Conservation (phyloP, 306 rosid species). For the Prinsepia uniflora region DNA sequence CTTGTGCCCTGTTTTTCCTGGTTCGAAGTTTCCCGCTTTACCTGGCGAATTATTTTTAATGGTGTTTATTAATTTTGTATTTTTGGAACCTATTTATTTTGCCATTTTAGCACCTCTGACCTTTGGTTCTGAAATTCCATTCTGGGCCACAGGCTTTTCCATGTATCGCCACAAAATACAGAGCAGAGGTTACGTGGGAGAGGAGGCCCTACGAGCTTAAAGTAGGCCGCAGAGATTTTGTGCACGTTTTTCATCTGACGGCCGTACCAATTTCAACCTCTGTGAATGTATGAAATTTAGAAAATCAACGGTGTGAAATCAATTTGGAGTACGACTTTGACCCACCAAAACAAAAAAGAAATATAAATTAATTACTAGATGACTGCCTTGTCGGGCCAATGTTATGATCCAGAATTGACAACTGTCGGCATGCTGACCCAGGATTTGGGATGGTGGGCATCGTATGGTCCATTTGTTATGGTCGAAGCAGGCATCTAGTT, state of each 20-base stretch:
- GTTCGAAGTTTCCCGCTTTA: constrained; percentile 59
- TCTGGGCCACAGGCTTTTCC: not conserved
- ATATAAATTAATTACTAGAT: not conserved
- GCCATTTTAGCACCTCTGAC: not conserved
- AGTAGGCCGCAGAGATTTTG: not conserved
- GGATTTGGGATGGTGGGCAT: not conserved
- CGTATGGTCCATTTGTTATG: not conserved
- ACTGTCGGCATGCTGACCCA: not conserved
- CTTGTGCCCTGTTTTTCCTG: not conserved
- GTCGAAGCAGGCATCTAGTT: not conserved
- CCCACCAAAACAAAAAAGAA: too few species aligned
- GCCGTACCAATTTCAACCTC: too few species aligned
- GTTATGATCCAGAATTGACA: not conserved
- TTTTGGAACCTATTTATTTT: not conserved
- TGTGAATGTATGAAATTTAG: too few species aligned
- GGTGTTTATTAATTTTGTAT: not conserved
- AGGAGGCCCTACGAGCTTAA: not conserved
- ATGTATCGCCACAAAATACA: not conserved
- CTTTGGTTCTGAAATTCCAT: not conserved
- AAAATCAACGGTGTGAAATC: too few species aligned
- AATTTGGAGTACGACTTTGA: too few species aligned
- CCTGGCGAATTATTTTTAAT: not conserved
- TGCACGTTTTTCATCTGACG: constrained; percentile 5
- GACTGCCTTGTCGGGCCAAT: not conserved
- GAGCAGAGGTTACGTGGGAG: not conserved